A percentile compares a stretch with the other conserved stretches of the same genome.
Evolutionary conservation across 345 rosid genomes (phyloP).

Genomic region (Eucalyptus marginata): DNA sequence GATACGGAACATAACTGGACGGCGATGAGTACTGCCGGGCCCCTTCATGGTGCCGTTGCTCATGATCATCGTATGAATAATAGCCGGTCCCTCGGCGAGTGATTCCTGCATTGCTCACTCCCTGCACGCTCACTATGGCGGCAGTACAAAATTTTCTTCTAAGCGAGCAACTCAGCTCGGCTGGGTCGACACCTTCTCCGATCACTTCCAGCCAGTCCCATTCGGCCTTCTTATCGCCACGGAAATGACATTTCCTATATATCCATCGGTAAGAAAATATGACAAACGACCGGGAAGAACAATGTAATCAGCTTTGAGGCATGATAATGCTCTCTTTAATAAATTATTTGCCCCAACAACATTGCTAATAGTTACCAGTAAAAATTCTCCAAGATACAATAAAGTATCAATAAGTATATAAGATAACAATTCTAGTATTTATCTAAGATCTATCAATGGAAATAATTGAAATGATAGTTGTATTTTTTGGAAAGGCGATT

Average conservation of each 20-base stretch:
- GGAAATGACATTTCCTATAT: neutral
- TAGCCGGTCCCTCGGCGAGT: neutral
- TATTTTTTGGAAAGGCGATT: too few relatives aligned
- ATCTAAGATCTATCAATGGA: too few relatives aligned
- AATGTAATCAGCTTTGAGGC: accelerated
- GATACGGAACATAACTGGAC: neutral
- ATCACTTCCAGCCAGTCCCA: neutral
- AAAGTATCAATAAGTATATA: too few relatives aligned
- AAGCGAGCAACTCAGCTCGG: neutral
- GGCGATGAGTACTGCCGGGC: neutral
- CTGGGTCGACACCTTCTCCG: neutral
- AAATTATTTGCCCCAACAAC: too few relatives aligned
- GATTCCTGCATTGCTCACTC: neutral
- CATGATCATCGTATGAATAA: neutral
- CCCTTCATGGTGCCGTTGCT: neutral
- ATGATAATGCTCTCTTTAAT: too few relatives aligned
- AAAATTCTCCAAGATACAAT: accelerated
- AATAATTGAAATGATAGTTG: too few relatives aligned
- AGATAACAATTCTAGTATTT: too few relatives aligned
- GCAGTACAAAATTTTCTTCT: neutral
- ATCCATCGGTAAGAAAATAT: neutral
- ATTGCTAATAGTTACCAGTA: accelerated
- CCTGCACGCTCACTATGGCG: neutral
- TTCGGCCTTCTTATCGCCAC: neutral
- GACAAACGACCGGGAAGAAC: accelerated